Base-by-base conservation (phyloP, 768 basidiomycete species). In the Dioszegia crocea region DNA sequence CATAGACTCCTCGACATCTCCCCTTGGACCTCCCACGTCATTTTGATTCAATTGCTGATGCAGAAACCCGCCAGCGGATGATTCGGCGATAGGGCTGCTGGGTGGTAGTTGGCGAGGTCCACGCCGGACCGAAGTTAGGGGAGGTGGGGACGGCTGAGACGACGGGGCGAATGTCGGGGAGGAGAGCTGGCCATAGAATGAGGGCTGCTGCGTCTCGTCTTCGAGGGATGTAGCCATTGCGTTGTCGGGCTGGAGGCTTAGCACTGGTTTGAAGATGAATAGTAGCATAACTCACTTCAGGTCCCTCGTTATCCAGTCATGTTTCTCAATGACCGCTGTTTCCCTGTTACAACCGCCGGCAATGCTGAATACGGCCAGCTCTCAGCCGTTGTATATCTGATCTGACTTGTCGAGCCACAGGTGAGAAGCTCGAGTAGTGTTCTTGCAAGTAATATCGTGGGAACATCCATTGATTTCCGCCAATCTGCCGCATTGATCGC, bases 161-260 rank as follows among this genome's bases (percentile, higher is more conserved):
- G 49, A 51, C 2, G 49, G 19, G 21, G 12, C 49, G 27, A 38
- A 21, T 2, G 21, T 16, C 9, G 33, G 49, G 3, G 51, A 40
- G 19, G 51, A 53, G 36, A 26, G 16, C 9, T 53, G 51, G 16
- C 10, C 10, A 29, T 48, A 30, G 36, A 53, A 27, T 2, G 51
- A 53, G 19, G 36, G 51, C 17, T 53, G 51, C 17, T 53, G 51
- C 6, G 51, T 53, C 38, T 53, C 51, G 38, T 53, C 51, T 9
- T 53, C 51, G 10, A 53, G 51, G 2, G 51, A 53, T 17, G 51
- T 40, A 8, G 51, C 51, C 51, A 53, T 53, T 5, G 26, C 27
- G 33, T 33, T n/a, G n/a, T n/a, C n/a, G 33, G 26, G 27, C 47
- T 29, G 29, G 30, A 8, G 17, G 17, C 17, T 9, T 9, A 38